Conservation (phyloP, 2,329 filamentous ascomycete genomes). For the Nemania sp. region DNA sequence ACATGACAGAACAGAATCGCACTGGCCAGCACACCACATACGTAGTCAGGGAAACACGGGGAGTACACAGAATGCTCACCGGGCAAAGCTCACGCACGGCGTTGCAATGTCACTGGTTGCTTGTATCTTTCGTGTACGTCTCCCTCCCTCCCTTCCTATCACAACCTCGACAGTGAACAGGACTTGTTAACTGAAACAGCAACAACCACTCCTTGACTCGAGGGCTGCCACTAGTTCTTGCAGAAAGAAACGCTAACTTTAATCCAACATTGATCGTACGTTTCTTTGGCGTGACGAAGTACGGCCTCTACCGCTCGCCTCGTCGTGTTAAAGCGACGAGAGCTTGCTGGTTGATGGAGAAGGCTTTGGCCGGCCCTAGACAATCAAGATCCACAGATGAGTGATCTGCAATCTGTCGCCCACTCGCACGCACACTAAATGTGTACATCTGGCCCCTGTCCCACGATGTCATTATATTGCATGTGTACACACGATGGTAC, state of each 20-base stretch:
- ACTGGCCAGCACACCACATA: constrained; percentile 21
- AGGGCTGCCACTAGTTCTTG: constrained; percentile 15
- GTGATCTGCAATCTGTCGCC: constrained; percentile 45
- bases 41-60: not conserved
- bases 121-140: not conserved
- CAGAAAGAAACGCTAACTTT: constrained; percentile 1
- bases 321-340: constrained; percentile 30
- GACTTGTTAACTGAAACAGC: constrained; percentile 29
- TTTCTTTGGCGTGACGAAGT: constrained; percentile 10
- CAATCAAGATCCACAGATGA: constrained; percentile 48
- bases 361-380: constrained; percentile 40
- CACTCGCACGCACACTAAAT: constrained; percentile 39
- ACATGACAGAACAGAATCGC: constrained; percentile 23
- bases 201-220: not conserved
- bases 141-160: constrained; percentile 5
- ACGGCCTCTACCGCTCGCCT: constrained; percentile 17
- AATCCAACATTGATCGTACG: not conserved
- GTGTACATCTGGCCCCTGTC: constrained; percentile 47
- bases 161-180: constrained; percentile 16
- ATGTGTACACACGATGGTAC: constrained; percentile 41
- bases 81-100: constrained; percentile 10
- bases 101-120: constrained; percentile 16
- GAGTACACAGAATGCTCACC: constrained; percentile 8
- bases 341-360: constrained; percentile 12
- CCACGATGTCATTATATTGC: constrained; percentile 48